Percentiles rank a stretch among this genome's conserved stretches.
phyloP scores from a whole-genome alignment of 495 filamentous ascomycete genomes.

The Xylaria palmicola region DNA sequence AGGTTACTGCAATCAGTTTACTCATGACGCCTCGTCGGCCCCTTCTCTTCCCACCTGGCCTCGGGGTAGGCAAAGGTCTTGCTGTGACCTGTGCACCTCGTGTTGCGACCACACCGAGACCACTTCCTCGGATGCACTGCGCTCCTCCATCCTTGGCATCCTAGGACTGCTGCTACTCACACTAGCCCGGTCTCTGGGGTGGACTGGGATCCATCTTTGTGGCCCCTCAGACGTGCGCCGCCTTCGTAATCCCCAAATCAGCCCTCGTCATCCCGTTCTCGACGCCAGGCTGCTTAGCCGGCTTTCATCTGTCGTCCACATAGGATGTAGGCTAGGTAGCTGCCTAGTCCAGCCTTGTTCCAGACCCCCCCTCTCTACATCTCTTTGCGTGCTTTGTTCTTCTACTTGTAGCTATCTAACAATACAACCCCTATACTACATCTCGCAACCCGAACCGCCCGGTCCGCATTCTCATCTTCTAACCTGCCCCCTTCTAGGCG shows the following conservation, averaged over 20 bases:
- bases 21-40: too few relatives aligned
- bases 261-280: conserved; percentile 13
- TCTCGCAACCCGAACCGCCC: too few relatives aligned
- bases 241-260: conserved; percentile 8
- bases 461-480: too few relatives aligned
- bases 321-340: neutral
- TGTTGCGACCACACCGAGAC: too few relatives aligned
- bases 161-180: neutral
- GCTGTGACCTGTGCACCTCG: too few relatives aligned
- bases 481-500: conserved; percentile 17
- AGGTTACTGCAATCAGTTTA: too few relatives aligned
- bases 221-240: conserved; percentile 4
- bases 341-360: neutral
- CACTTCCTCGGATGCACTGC: neutral
- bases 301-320: too few relatives aligned
- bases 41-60: too few relatives aligned
- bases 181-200: neutral
- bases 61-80: too few relatives aligned
- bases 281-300: conserved; percentile 11
- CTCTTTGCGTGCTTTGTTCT: neutral
- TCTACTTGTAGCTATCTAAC: neutral
- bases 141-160: conserved; percentile 12
- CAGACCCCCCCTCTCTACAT: neutral
- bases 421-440: neutral
- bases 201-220: conserved; percentile 11